Evolutionary conservation across 2,329 filamentous ascomycete species (phyloP).

Genomic region (Metarhizium rileyi): DNA sequence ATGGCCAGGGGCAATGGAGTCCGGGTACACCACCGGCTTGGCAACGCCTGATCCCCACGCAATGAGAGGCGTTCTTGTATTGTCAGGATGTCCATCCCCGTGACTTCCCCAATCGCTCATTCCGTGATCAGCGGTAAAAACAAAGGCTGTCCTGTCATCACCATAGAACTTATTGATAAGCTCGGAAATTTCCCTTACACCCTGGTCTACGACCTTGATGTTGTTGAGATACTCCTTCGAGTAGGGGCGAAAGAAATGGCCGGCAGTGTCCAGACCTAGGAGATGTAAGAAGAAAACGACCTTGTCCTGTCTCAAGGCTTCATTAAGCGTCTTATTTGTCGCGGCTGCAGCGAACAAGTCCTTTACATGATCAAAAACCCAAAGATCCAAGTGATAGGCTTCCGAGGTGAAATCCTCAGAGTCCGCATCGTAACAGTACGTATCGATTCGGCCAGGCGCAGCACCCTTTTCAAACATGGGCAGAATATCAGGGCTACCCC

Average conservation of each 20-base stretch:
- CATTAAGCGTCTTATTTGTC: slow-evolving; percentile 64
- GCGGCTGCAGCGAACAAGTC: slow-evolving; percentile 73
- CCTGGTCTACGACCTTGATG: slow-evolving; percentile 86
- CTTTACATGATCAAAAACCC: slow-evolving; percentile 94
- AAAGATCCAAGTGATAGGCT: slow-evolving; percentile 71
- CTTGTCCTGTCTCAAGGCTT: slow-evolving; percentile 71
- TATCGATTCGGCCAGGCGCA: slow-evolving; percentile 74
- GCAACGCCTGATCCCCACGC: slow-evolving; percentile 90
- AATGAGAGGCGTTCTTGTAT: slow-evolving; percentile 87
- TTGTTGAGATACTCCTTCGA: slow-evolving; percentile 96
- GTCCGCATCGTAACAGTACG: slow-evolving; percentile 72
- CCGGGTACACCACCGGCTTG: slow-evolving; percentile 50
- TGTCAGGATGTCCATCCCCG: slow-evolving; percentile 93
- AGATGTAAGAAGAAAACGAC: slow-evolving; percentile 92
- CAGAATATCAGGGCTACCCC: slow-evolving; percentile 95
- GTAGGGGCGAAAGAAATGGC: slow-evolving; percentile 80
- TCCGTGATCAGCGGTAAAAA: slow-evolving; percentile 98
- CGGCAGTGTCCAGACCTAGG: slow-evolving; percentile 82
- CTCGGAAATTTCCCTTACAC: slow-evolving; percentile 73
- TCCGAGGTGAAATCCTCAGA: slow-evolving; percentile 84
- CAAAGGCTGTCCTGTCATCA: slow-evolving; percentile 78
- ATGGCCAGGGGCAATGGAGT: slow-evolving; percentile 62
- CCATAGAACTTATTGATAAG: slow-evolving; percentile 79
- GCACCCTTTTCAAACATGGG: slow-evolving; percentile 95
- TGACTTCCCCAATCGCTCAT: slow-evolving; percentile 99